These are phyloP conservation scores for Madurella mycetomatis DNA, from an alignment of 2,329 filamentous ascomycete species.

Conservation along the genomic window DNA sequence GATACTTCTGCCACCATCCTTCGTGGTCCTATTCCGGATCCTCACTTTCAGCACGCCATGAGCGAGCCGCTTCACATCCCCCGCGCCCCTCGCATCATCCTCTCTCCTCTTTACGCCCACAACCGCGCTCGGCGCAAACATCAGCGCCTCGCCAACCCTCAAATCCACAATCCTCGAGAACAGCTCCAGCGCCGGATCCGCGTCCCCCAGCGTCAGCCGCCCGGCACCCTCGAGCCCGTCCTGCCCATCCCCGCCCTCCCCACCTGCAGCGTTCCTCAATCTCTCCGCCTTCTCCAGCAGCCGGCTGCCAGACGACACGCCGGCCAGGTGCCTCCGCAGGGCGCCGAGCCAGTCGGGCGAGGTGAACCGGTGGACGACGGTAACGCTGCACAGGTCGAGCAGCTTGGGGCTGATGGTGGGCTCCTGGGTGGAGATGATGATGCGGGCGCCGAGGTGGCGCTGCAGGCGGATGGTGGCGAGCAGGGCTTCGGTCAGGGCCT, in stretches of 20 bases:
- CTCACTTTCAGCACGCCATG: constrained; percentile 39
- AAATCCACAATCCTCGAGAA: constrained; percentile 42
- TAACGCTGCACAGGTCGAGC: constrained; percentile 67
- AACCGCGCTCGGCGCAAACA: constrained; percentile 44
- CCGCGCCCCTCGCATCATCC: not conserved
- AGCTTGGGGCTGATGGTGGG: constrained; percentile 65
- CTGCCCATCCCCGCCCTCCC: constrained; percentile 4
- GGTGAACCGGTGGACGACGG: constrained; percentile 66
- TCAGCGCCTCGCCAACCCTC: constrained; percentile 41
- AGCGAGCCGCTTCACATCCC: constrained; percentile 30
- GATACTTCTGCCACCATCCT: constrained; percentile 43
- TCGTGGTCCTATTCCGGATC: constrained; percentile 39
- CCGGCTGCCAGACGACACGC: constrained; percentile 22
- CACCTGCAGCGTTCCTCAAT: not conserved
- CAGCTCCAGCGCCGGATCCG: constrained; percentile 30
- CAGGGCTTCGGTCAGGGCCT: constrained; percentile 57
- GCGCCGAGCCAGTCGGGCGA: constrained; percentile 33
- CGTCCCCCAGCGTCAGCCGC: constrained; percentile 16
- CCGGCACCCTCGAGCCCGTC: constrained; percentile 1
- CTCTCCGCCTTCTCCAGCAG: constrained; percentile 22
- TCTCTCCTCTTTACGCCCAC: constrained; percentile 28
- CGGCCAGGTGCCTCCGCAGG: constrained; percentile 30
- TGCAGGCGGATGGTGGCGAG: constrained; percentile 64
- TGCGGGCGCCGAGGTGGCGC: constrained; percentile 61
- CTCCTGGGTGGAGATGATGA: constrained; percentile 74